Evolutionary conservation across 2,329 filamentous ascomycete genomes (phyloP).

Genomic region (Pseudogymnoascus sp.): DNA sequence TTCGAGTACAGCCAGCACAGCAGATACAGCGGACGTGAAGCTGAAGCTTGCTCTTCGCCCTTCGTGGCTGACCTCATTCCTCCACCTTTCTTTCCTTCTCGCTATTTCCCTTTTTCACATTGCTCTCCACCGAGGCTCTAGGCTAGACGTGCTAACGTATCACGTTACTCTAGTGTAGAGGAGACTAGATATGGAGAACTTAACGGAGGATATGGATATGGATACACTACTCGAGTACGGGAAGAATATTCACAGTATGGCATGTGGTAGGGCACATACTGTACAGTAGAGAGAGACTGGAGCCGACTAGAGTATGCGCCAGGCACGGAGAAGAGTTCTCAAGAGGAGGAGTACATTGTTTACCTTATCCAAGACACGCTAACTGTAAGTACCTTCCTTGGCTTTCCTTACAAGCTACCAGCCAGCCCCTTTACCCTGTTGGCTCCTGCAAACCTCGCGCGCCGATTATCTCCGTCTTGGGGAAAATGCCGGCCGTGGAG

Average conservation of each 20-base stretch:
- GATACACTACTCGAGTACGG: background rate
- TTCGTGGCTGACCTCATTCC: background rate
- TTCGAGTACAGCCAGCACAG: background rate
- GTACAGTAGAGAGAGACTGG: too few relatives aligned
- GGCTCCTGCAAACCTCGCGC: background rate
- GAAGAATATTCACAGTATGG: background rate
- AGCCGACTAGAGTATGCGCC: background rate
- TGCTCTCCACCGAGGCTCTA: background rate
- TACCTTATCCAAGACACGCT: background rate
- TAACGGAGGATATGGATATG: background rate
- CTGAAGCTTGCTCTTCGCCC: background rate
- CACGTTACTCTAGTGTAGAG: background rate
- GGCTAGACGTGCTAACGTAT: background rate
- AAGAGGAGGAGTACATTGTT: background rate
- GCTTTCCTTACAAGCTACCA: background rate
- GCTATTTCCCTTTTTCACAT: background rate
- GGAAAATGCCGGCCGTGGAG: background rate
- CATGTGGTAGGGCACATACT: background rate
- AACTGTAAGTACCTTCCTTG: background rate
- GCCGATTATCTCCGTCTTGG: background rate
- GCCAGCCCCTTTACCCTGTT: background rate
- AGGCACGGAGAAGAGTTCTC: background rate
- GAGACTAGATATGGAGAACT: background rate
- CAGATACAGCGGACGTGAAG: background rate
- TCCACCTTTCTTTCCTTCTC: background rate